Evolutionary conservation across 768 basidiomycete species (phyloP), one percentile per base, ranked within the genome.

Genomic region (Russula emetica): DNA sequence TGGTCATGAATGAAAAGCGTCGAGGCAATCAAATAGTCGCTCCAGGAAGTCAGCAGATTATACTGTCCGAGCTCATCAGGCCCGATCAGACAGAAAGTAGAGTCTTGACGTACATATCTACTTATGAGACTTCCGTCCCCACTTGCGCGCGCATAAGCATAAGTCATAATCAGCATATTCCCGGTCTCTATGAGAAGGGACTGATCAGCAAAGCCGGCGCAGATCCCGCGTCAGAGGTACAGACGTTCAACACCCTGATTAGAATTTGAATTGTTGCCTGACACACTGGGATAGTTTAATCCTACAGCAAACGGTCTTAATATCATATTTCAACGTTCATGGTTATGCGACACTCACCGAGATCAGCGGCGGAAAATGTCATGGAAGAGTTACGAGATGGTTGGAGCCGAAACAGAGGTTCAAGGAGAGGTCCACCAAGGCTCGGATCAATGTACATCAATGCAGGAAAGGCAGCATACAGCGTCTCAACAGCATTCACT

Each of bases 1-100:
- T 86, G 84, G 67, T 80, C 76, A 14, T 78, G 77, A 1, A 84
- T 84, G 52, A 83, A 78, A n/a, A 81, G 75, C 1, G 82, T 76
- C 62, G 81, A 68, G 8, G 63, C 58, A 50, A 69, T 60, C 16
- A 76, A 65, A 66, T 67, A 75, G 4, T 71, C 53, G 11, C 74
- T 72, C 74, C 75, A 76, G 30, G 70, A 68, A 30, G 72, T 68
- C 22, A 76, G 62, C 18, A 74, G 62, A n/a, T 55, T 42, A 62
- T 70, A 71, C 72, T 74, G 51, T 16, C 55, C 28, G 42, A n/a
- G n/a, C 26, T 14, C 3, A n/a, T 56, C 9, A 50, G 32, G 26
- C 24, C 1, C 4, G 8, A 2, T 13, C 16, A 28, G 26, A 30
- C n/a, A 26, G 47, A 18, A n/a, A 34, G 34, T 42, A 14, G 14